Evolutionary conservation across 2,329 filamentous ascomycete genomes (phyloP).

Genomic region (Fusarium miscanthi): DNA sequence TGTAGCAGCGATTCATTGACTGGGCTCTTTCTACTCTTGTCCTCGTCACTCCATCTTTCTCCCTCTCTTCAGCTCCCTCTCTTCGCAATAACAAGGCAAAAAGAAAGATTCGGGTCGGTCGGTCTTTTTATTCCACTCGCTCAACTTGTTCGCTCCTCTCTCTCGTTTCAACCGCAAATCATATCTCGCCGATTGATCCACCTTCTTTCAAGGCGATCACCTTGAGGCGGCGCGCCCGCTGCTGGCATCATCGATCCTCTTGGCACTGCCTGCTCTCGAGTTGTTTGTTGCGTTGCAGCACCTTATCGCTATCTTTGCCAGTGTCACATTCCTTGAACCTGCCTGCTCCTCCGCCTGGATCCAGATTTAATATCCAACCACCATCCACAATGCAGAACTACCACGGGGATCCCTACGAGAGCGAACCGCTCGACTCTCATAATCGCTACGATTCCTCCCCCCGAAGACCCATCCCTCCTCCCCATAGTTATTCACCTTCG

Average conservation of each 20-base stretch:
- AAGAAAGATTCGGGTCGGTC: background rate
- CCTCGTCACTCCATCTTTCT: constrained; percentile 24
- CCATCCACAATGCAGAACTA: constrained; percentile 49
- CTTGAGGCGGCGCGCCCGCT: constrained; percentile 39
- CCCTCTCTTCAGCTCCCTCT: constrained; percentile 12
- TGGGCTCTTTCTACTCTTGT: constrained; percentile 6
- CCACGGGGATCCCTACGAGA: constrained; percentile 50
- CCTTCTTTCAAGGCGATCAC: constrained; percentile 16
- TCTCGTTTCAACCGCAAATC: constrained; percentile 24
- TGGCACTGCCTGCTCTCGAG: constrained; percentile 23
- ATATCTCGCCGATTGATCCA: constrained; percentile 19
- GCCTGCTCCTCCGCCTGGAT: constrained; percentile 21
- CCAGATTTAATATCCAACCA: constrained; percentile 19
- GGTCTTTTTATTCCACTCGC: constrained; percentile 27
- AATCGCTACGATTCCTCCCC: constrained; percentile 41
- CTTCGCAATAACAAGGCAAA: constrained; percentile 17
- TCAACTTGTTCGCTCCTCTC: constrained; percentile 22
- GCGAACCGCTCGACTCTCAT: constrained; percentile 50
- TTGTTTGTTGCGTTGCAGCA: background rate
- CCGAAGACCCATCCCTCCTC: constrained; percentile 34
- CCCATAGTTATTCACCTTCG: constrained; percentile 39
- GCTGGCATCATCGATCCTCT: constrained; percentile 35
- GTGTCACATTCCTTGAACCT: background rate
- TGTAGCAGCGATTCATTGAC: constrained; percentile 40
- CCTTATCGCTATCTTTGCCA: constrained; percentile 4